Base-by-base conservation (phyloP, 768 basidiomycete genomes). In the Pisolithus microcarpus region DNA sequence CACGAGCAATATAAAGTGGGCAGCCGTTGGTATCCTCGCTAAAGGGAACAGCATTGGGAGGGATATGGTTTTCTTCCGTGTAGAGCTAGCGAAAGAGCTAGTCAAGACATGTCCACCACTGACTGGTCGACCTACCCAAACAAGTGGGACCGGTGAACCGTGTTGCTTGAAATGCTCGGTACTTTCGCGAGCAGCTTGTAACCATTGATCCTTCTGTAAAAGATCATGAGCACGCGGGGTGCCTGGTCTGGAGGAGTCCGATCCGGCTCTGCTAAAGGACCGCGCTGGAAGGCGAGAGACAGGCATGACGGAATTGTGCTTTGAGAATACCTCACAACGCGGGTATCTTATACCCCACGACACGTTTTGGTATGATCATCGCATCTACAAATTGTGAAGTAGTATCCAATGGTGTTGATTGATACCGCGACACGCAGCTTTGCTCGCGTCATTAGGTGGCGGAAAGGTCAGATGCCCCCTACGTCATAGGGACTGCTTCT, bases 41-140 rank as follows among this genome's bases (percentile, higher is more conserved):
- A 23, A 67, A 67, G 11, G 65, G 67, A 46, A 67, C 60, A 1
- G 65, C 65, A n/a, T 65, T 69, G 37, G 68, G 58, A 5, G 65
- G 65, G n/a, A 67, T 69, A n/a, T 53, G 43, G 38, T 50, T 67
- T 4, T 60, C 63, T 48, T 69, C 65, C 0, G 60, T 61, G 48
- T 67, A 42, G 37, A 67, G 57, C 65, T 67, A 19, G 31, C 16
- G 18, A 9, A n/a, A 38, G 30, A 34, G 18, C 36, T 19, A 21
- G 23, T 3, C 13, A 18, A 7, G 24, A 31, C 6, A 13, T 11
- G 11, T 15, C 34, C 34, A 34, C 11, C 34, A 13, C 13, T 5
- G 13, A 11, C 5, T 21, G 9, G 36, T 48, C 46, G 15, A 51
- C 63, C 26, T 52, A 67, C 65, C 65, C 65, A 69, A 50, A 67